Evolutionary conservation across 2,329 filamentous ascomycete species (phyloP), one percentile per base, ranked within the genome.

Genomic region (Cercospora sp.): DNA sequence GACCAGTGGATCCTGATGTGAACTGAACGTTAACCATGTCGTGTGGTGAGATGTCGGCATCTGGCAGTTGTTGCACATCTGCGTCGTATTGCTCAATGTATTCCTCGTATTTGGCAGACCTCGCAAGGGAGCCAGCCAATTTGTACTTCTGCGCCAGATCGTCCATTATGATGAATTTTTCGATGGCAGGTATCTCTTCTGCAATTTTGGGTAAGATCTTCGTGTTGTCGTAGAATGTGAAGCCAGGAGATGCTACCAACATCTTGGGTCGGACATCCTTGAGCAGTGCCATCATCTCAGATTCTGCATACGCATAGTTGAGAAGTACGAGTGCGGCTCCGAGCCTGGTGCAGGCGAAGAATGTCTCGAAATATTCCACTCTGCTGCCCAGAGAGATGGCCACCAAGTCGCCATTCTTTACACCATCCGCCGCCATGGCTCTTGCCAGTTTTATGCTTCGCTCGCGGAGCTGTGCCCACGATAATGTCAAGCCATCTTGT

Each of bases 281-380:
- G 30, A 92, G 78, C n/a, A 88, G 88, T 75, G 90, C 89, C 77
- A 87, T 83, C 53, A 89, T 87, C 79, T 92, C 90, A 1, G 86
- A 86, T 4, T 88, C 83, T 1, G 89, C 91, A 75, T 92, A 92
- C 0, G 90, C 91, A 79, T 91, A 92, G 80, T 92, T 92, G 69
- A 92, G 80, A 66, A 92, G 90, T 33, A 92, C 89, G 61, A 92
- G 79, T 48, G 74, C 72, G 42, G 74, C 73, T n/a, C 74, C 74
- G 16, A 75, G 64, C 23, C 69, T 64, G 0, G 76, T 77, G 18
- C 75, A 78, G 20, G 75, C 80, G 8, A 81, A 75, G 67, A 76
- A 76, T 1, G 73, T 75, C 63, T 77, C 75, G 59, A 76, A 72
- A 45, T 77, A 77, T 45, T 76, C 75, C 28, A 73, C 62, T 58